Conservation (phyloP, 805 yeast species). For the Zygotorulaspora danielsina region DNA sequence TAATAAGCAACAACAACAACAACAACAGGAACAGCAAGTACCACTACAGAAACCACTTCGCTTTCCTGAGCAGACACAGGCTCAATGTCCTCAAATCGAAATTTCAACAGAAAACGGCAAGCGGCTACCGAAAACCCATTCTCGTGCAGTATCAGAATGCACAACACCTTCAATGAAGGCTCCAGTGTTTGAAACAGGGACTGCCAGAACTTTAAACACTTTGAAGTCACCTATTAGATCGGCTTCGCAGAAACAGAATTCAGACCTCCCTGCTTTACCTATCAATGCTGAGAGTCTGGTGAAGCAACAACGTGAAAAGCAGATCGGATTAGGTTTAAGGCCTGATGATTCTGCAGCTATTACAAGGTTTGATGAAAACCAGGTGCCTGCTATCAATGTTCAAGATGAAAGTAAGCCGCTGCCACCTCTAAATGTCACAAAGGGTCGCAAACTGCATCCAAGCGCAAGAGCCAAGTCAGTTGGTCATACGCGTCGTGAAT, state of each 20-base stretch:
- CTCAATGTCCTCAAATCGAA: slow-evolving; percentile 13
- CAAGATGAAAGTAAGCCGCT: slow-evolving; percentile 25
- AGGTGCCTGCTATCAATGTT: slow-evolving; percentile 7
- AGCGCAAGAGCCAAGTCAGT: slow-evolving; percentile 85
- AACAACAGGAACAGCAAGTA: slow-evolving; percentile 11
- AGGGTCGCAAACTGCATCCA: slow-evolving; percentile 53
- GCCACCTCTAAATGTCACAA: slow-evolving; percentile 24
- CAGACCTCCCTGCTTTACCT: slow-evolving; percentile 35
- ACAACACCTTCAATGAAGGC: slow-evolving; percentile 26
- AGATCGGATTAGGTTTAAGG: slow-evolving; percentile 21
- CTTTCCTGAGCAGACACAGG: slow-evolving; percentile 12
- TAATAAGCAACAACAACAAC: slow-evolving; percentile 16
- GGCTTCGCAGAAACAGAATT: slow-evolving; percentile 26
- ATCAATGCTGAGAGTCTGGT: slow-evolving; percentile 33
- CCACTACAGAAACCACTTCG: slow-evolving; percentile 3
- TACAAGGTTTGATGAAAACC: slow-evolving; percentile 3
- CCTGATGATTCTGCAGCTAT: slow-evolving; percentile 17
- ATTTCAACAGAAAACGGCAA: slow-evolving; percentile 9
- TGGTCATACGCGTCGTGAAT: slow-evolving; percentile 61
- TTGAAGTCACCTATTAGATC: slow-evolving; percentile 25
- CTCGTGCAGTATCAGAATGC: slow-evolving; percentile 41
- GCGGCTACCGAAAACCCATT: slow-evolving; percentile 26
- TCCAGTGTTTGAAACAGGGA: slow-evolving; percentile 27
- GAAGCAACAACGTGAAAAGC: slow-evolving; percentile 31
- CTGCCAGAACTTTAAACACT: slow-evolving; percentile 3